Conservation (phyloP, 768 basidiomycete species). For the Brasilioporus rufonigricans region DNA sequence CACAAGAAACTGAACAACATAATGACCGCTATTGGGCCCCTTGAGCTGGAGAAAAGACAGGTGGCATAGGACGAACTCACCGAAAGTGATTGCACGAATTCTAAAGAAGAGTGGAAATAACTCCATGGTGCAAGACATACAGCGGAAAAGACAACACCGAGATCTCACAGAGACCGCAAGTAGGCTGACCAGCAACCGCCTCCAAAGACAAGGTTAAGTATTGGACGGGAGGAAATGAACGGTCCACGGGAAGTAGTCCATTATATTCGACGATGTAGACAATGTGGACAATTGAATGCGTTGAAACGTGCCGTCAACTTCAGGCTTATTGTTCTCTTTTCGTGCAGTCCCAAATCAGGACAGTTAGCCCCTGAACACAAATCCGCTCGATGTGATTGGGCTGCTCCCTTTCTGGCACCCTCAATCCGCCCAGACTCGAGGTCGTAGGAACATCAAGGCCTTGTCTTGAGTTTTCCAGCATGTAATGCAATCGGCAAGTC, state of each 20-base stretch:
- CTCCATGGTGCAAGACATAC: slow-evolving; percentile 21
- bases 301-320: neutral
- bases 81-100: slow-evolving; percentile 29
- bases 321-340: slow-evolving; percentile 18
- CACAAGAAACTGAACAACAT: slow-evolving; percentile 46
- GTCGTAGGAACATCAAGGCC: no score
- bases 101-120: slow-evolving; percentile 31
- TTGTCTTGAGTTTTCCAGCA: neutral
- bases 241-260: neutral
- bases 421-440: no score
- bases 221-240: neutral
- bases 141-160: neutral
- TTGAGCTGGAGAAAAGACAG: neutral
- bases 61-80: slow-evolving; percentile 15
- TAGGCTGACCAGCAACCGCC: slow-evolving; percentile 19
- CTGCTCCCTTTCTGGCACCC: no score
- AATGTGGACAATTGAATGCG: slow-evolving; percentile 19
- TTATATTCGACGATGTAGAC: slow-evolving; percentile 7
- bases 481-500: no score
- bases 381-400: neutral
- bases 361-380: slow-evolving; percentile 18
- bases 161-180: slow-evolving; percentile 23
- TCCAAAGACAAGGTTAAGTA: slow-evolving; percentile 15
- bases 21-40: slow-evolving; percentile 37
- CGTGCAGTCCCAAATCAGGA: neutral